phyloP scores from a whole-genome alignment of 1,284 basidiomycete genomes.

The Omphalotus olearius region DNA sequence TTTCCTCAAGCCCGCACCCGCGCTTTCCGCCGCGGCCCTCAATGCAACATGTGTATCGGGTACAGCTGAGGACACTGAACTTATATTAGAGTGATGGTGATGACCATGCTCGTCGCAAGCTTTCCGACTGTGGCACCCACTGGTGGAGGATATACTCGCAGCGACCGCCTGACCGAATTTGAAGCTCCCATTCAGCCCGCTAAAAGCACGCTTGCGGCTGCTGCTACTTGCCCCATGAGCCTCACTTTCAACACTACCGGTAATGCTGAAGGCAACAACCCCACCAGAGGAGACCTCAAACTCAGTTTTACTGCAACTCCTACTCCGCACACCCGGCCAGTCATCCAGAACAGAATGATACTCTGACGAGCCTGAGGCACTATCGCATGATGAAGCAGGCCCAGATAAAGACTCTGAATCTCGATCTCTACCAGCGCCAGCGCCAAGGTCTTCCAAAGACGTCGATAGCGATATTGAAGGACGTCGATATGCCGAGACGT shows the following conservation, averaged over 20 bases:
- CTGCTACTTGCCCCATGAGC: neutral
- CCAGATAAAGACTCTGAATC: neutral
- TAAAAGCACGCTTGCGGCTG: neutral
- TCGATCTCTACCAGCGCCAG: neutral
- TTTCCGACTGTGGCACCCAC: neutral
- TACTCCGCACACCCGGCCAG: neutral
- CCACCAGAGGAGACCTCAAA: no score
- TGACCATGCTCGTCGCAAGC: neutral
- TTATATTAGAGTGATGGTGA: neutral
- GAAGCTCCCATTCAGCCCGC: neutral
- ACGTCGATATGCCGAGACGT: neutral
- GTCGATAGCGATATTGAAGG: neutral
- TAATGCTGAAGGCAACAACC: neutral
- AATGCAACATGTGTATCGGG: conserved; percentile 11
- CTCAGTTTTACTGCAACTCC: no score
- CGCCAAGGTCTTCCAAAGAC: neutral
- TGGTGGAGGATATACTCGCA: no score
- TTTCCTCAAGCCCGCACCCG: conserved; percentile 12
- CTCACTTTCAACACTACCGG: neutral
- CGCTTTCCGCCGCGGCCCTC: conserved; percentile 11
- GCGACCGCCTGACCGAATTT: neutral
- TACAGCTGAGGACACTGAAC: neutral
- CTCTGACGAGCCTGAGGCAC: neutral
- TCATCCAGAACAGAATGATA: conserved; percentile 4
- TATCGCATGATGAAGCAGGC: conserved; percentile 2